Evolutionary conservation across 139 green algal genomes (phyloP).

Genomic region (Chlorokybus atmophyticus): DNA sequence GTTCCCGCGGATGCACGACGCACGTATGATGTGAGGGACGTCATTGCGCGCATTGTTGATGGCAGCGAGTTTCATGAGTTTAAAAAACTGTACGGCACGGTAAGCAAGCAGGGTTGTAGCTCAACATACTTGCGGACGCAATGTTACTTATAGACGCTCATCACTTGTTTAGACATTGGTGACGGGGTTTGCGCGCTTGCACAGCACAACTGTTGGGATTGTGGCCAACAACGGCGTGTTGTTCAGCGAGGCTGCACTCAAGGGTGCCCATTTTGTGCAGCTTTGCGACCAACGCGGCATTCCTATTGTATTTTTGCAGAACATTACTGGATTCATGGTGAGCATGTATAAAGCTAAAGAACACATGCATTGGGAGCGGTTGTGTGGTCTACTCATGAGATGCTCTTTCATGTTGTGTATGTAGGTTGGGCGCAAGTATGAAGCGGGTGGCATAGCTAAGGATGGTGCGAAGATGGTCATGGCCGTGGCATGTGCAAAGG

Average conservation of each 20-base stretch:
- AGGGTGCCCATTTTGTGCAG: slow-evolving; percentile 68
- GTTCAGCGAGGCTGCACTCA: slow-evolving; percentile 72
- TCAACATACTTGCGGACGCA: no score
- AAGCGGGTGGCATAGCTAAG: slow-evolving; percentile 87
- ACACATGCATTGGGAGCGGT: no score
- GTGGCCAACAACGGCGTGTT: slow-evolving; percentile 88
- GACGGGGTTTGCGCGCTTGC: slow-evolving; percentile 40
- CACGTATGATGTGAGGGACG: slow-evolving; percentile 53
- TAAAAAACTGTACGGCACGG: slow-evolving; percentile 68
- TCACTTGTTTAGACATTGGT: slow-evolving; percentile 51
- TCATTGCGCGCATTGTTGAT: slow-evolving; percentile 67
- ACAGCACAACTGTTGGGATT: slow-evolving; percentile 48
- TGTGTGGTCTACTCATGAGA: no score
- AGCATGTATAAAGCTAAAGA: no score
- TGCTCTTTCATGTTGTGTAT: background rate
- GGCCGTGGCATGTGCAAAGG: slow-evolving; percentile 48
- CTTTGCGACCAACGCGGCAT: slow-evolving; percentile 65
- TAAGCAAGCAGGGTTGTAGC: no score
- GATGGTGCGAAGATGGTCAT: slow-evolving; percentile 91
- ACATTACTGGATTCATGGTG: slow-evolving; percentile 73
- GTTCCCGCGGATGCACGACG: slow-evolving; percentile 37
- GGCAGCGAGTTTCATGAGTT: slow-evolving; percentile 79
- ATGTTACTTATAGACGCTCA: background rate
- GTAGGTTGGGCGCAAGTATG: slow-evolving; percentile 42
- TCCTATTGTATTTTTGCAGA: slow-evolving; percentile 83